phyloP scores from a whole-genome alignment of 306 rosid species.

The Inga oerstediana region DNA sequence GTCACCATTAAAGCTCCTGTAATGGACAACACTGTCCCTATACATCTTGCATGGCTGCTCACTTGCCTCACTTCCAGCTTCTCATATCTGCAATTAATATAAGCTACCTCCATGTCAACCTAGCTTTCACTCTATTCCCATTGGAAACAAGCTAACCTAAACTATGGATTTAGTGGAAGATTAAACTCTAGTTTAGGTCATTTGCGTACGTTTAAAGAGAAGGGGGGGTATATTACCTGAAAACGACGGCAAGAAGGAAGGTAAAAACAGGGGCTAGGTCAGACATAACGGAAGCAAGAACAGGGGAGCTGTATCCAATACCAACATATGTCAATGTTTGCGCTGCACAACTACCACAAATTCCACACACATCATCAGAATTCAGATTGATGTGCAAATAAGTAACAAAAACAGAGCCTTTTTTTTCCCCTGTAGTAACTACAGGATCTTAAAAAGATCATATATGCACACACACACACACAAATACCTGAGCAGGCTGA shows the following conservation, averaged over 20 bases:
- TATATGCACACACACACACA: too few relatives aligned
- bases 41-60: not conserved
- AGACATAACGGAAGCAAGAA: constrained; percentile 44
- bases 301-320: constrained; percentile 50
- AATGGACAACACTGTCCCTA: constrained; percentile 40
- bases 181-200: too few relatives aligned
- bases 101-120: too few relatives aligned
- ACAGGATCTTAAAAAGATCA: too few relatives aligned
- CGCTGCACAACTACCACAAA: constrained; percentile 21
- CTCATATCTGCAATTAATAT: not conserved
- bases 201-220: not conserved
- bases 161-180: not conserved
- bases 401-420: not conserved
- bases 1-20: constrained; percentile 50
- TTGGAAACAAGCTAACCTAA: too few relatives aligned
- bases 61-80: not conserved
- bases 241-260: constrained; percentile 43
- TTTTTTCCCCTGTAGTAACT: not conserved
- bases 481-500: constrained; percentile 36
- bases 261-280: constrained; percentile 58
- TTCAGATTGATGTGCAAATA: too few relatives aligned
- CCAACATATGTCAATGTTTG: constrained; percentile 45
- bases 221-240: constrained; percentile 27
- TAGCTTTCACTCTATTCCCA: too few relatives aligned
- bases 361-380: not conserved